These are phyloP conservation scores for Naganishia randhawae DNA, from an alignment of 768 basidiomycete species.

Conservation along the genomic window DNA sequence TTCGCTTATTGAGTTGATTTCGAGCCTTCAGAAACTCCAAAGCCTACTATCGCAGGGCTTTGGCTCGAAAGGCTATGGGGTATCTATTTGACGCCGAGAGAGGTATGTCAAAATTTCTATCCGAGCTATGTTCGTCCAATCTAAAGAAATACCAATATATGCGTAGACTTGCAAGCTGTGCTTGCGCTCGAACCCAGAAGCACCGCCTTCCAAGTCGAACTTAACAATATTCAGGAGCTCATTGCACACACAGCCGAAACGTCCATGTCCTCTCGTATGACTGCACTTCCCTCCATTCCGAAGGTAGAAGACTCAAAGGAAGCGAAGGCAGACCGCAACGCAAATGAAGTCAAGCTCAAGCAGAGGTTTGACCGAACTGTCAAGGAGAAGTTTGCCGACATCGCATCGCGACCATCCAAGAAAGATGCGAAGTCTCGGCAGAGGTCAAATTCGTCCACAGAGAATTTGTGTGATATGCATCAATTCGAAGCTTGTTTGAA, in stretches of 20 bases:
- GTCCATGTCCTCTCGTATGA: constrained; percentile 3
- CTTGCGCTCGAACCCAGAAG: constrained; percentile 65
- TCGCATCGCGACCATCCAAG: constrained; percentile 18
- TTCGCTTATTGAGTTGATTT: constrained; percentile 54
- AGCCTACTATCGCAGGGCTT: constrained; percentile 71
- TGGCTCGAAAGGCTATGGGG: constrained; percentile 63
- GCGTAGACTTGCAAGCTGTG: constrained; percentile 66
- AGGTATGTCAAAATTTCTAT: too few relatives aligned
- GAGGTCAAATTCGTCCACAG: constrained; percentile 15
- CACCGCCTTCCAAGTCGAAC: constrained; percentile 61
- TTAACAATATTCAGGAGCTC: constrained; percentile 56
- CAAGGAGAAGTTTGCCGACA: constrained; percentile 24
- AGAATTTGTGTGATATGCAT: constrained; percentile 21
- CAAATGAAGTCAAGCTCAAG: constrained; percentile 26
- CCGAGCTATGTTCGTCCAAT: too few relatives aligned
- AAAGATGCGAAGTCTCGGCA: neutral
- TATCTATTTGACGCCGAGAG: constrained; percentile 60
- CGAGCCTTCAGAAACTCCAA: constrained; percentile 61
- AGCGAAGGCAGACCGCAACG: constrained; percentile 25
- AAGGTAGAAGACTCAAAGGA: constrained; percentile 21
- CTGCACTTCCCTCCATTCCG: constrained; percentile 5
- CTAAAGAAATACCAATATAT: too few relatives aligned
- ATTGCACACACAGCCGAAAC: constrained; percentile 24
- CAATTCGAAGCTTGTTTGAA: constrained; percentile 19
- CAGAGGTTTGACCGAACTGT: constrained; percentile 24